phyloP scores from a whole-genome alignment of 495 filamentous ascomycete genomes.

The Ramalina intermedia region DNA sequence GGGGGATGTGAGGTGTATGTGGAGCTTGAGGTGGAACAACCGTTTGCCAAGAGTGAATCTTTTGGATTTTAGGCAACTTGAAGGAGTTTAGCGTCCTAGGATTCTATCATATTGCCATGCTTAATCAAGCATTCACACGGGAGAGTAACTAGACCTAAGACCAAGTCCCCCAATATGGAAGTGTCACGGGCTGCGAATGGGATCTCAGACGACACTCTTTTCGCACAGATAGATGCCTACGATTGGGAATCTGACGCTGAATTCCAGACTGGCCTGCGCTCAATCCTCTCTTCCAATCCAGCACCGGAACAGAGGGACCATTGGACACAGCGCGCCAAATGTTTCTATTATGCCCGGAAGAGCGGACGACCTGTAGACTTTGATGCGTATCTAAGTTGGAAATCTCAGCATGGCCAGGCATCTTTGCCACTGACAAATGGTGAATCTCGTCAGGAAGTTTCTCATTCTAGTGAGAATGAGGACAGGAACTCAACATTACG shows the following conservation, averaged over 20 bases:
- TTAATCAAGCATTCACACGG: no score
- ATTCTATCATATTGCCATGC: no score
- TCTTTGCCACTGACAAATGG: neutral
- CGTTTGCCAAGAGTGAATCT: conserved; percentile 32
- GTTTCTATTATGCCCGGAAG: conserved; percentile 40
- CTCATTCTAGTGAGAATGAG: neutral
- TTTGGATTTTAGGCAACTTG: neutral
- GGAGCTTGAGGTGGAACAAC: conserved; percentile 27
- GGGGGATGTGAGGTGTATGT: neutral
- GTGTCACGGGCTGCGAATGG: neutral
- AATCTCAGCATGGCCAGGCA: neutral
- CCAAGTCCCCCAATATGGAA: neutral
- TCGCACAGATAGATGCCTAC: conserved; percentile 18
- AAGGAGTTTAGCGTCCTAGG: neutral
- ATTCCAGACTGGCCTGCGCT: conserved; percentile 34
- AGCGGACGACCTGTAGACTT: conserved; percentile 28
- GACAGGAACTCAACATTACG: neutral
- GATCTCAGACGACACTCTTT: neutral
- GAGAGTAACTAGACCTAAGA: no score
- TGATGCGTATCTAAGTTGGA: conserved; percentile 29
- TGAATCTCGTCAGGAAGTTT: no score
- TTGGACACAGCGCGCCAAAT: conserved; percentile 35
- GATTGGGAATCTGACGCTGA: conserved; percentile 28
- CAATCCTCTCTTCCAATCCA: conserved; percentile 31
- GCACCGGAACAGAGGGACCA: conserved; percentile 29